phyloP scores from a whole-genome alignment of 1,284 basidiomycete genomes.

The Pholiota adiposa region DNA sequence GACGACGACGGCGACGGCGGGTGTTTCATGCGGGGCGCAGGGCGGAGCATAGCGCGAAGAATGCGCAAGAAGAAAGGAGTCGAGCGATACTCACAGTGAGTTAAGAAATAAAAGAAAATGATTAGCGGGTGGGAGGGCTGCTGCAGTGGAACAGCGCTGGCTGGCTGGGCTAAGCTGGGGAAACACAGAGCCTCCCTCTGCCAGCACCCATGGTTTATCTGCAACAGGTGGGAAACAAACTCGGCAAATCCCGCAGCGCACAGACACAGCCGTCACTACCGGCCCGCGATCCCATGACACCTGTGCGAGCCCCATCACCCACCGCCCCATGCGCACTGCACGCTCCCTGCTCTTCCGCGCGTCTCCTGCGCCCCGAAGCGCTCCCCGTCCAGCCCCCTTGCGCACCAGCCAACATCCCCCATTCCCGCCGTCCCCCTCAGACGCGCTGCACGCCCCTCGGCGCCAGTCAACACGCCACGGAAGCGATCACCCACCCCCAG shows the following conservation, averaged over 20 bases:
- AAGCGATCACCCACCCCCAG: neutral
- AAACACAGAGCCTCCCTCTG: constrained; percentile 19
- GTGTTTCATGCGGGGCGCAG: neutral
- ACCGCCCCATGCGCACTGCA: neutral
- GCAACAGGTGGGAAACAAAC: constrained; percentile 23
- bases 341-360: neutral
- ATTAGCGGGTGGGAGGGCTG: constrained; percentile 24
- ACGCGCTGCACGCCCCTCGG: neutral
- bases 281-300: constrained; percentile 16
- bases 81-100: constrained; percentile 19
- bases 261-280: constrained; percentile 24
- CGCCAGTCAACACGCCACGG: neutral
- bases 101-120: constrained; percentile 19
- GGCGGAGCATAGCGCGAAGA: neutral
- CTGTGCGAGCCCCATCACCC: constrained; percentile 4
- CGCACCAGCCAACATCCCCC: neutral
- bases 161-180: constrained; percentile 27
- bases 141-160: constrained; percentile 23
- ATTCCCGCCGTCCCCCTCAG: neutral
- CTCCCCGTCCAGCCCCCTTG: neutral
- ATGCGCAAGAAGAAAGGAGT: constrained; percentile 7
- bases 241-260: constrained; percentile 24
- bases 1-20: constrained; percentile 18
- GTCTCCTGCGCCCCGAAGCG: neutral
- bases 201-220: constrained; percentile 20